Conservation (phyloP, 2,329 filamentous ascomycete genomes). For the Diaporthe vexans region DNA sequence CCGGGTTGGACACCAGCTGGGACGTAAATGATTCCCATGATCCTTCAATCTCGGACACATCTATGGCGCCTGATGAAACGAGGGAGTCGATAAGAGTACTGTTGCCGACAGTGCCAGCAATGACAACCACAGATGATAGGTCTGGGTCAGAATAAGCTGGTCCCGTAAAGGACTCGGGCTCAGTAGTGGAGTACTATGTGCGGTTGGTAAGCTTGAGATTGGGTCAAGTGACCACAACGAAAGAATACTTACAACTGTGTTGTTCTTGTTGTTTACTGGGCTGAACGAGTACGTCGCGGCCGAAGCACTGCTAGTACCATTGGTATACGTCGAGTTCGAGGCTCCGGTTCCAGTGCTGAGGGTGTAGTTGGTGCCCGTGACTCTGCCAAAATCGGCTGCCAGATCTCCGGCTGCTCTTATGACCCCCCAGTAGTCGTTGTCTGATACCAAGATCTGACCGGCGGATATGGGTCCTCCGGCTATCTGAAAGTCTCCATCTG, state of each 20-base stretch:
- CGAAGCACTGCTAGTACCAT: slow-evolving; percentile 17
- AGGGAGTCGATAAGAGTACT: slow-evolving; percentile 73
- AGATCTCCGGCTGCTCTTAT: slow-evolving; percentile 77
- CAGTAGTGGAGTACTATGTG: slow-evolving; percentile 59
- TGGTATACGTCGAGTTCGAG: slow-evolving; percentile 47
- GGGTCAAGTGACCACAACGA: background rate
- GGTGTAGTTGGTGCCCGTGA: slow-evolving; percentile 75
- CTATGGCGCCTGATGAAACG: slow-evolving; percentile 67
- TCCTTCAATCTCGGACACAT: slow-evolving; percentile 69
- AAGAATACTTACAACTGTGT: slow-evolving; percentile 57
- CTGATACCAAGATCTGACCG: slow-evolving; percentile 68
- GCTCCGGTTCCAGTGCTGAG: slow-evolving; percentile 63
- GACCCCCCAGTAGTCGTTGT: slow-evolving; percentile 76
- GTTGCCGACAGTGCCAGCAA: slow-evolving; percentile 77
- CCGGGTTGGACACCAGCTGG: slow-evolving; percentile 68
- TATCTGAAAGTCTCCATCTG: slow-evolving; percentile 51
- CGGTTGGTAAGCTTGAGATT: background rate
- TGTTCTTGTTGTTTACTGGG: slow-evolving; percentile 61
- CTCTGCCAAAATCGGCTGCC: slow-evolving; percentile 77
- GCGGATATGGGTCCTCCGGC: slow-evolving; percentile 53
- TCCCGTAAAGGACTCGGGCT: slow-evolving; percentile 58
- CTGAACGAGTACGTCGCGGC: slow-evolving; percentile 55
- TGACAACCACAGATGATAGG: slow-evolving; percentile 68
- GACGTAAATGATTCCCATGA: slow-evolving; percentile 80
- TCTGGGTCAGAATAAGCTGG: slow-evolving; percentile 59